Percentiles rank a stretch among this genome's conserved stretches.
These are phyloP conservation scores for Rhizopogon parksii DNA, from an alignment of 1,284 basidiomycete species.

Conservation along the genomic window DNA sequence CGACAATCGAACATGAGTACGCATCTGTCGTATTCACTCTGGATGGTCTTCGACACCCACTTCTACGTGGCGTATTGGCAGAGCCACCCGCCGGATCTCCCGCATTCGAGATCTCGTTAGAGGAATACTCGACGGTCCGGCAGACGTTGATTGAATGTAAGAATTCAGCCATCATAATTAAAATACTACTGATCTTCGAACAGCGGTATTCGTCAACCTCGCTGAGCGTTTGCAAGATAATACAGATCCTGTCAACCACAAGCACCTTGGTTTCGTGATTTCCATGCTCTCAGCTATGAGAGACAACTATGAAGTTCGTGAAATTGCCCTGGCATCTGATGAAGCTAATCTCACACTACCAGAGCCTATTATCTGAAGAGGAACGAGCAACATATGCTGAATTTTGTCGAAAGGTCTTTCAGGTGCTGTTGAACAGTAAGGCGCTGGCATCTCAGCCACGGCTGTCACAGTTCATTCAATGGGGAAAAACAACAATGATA, in stretches of 20 bases:
- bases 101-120: slow-evolving; percentile 18
- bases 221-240: slow-evolving; percentile 18
- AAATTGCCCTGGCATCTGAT: not conserved
- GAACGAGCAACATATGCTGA: slow-evolving; percentile 16
- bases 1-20: slow-evolving; percentile 59
- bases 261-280: slow-evolving; percentile 23
- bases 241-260: slow-evolving; percentile 22
- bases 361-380: slow-evolving; percentile 10
- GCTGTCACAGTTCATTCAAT: slow-evolving; percentile 17
- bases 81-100: slow-evolving; percentile 12
- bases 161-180: slow-evolving; percentile 3
- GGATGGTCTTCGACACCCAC: slow-evolving; percentile 46
- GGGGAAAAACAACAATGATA: slow-evolving; percentile 12
- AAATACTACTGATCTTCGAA: not conserved
- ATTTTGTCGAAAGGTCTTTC: slow-evolving; percentile 21
- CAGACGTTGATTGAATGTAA: slow-evolving; percentile 23
- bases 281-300: slow-evolving; percentile 28
- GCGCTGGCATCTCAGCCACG: slow-evolving; percentile 21
- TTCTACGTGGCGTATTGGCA: slow-evolving; percentile 35
- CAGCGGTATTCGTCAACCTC: slow-evolving; percentile 20
- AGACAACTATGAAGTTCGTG: slow-evolving; percentile 21
- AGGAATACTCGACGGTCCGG: slow-evolving; percentile 16
- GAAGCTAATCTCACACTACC: not conserved
- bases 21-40: slow-evolving; percentile 44
- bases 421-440: slow-evolving; percentile 10